Evolutionary conservation across 257 asterid genomes (phyloP), one percentile per base, ranked within the genome.

Genomic region (Capsicum rhomboideum): DNA sequence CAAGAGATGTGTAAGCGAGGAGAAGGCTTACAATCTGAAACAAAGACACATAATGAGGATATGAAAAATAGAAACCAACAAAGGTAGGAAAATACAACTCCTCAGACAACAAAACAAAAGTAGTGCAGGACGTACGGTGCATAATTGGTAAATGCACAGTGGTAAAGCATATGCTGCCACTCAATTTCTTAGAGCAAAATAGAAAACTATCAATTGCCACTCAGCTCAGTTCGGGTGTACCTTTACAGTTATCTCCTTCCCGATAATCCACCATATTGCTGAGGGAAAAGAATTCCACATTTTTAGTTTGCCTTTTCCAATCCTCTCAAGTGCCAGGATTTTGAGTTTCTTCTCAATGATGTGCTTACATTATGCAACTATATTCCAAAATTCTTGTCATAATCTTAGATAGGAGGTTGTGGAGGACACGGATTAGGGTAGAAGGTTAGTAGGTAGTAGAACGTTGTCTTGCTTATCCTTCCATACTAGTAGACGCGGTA

Each of bases 11-110:
- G 82, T 89, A 93, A 6, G 87, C 40, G 77, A 97, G 94, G 87
- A 97, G 68, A 46, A 93, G 91, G 83, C 90, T 74, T 66, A 95
- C 95, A 87, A 93, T 88, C 99, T 97, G 97, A 82, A 86, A 92
- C 16, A 72, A 77, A 50, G 44, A 18, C 42, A 28, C 26, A 26
- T 77, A 44, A 77, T 77, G 42, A 77, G 46, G 63, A 49, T 50
- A 49, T 29, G 42, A 50, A 49, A 75, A 50, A 75, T 8, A 23
- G 50, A 46, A 49, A 16, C 6, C 81, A 50, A 16, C 44, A 75
- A 16, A 0, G 46, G 56, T 8, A 50, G 26, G 81, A 77, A 16
- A 26, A 50, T 9, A 28, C 17, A 67, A 34, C 77, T 67, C 26
- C 26, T 67, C 77, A 67, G 50, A 67, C 50, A 34, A 67, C 13